Evolutionary conservation across 2,329 filamentous ascomycete genomes (phyloP).

Genomic region (Zalaria obscura): DNA sequence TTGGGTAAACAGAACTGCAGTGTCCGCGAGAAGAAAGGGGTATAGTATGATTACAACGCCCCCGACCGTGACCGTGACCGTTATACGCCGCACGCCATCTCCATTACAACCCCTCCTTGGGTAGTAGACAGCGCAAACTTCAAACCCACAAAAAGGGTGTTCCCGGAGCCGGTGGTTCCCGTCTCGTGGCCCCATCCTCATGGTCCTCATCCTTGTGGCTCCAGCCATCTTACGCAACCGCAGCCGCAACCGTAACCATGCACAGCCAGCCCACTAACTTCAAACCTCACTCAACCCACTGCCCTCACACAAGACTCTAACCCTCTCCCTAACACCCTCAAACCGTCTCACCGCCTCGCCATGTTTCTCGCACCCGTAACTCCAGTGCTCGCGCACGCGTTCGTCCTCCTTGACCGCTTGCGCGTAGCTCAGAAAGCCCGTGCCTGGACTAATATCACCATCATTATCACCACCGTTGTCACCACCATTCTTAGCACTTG

Average conservation of each 20-base stretch:
- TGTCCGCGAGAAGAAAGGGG: too few relatives aligned
- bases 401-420: constrained; percentile 50
- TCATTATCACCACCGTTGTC: too few relatives aligned
- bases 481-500: too few relatives aligned
- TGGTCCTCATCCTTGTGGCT: too few relatives aligned
- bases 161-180: too few relatives aligned
- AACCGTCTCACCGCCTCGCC: constrained; percentile 45
- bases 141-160: neutral
- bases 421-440: constrained; percentile 44
- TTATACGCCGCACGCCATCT: neutral
- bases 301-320: constrained; percentile 12
- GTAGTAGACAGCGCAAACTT: neutral
- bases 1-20: too few relatives aligned
- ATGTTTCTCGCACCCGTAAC: constrained; percentile 44
- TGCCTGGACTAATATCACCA: constrained; percentile 4
- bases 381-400: constrained; percentile 47
- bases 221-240: neutral
- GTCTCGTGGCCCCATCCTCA: too few relatives aligned
- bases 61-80: too few relatives aligned
- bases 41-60: too few relatives aligned
- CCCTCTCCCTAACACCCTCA: constrained; percentile 31
- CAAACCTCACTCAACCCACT: constrained; percentile 3
- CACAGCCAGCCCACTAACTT: neutral
- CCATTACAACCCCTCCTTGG: neutral
- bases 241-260: neutral